Evolutionary conservation across 163 green algal species (phyloP).

Genomic region (Coccomyxa subellipsoidea): DNA sequence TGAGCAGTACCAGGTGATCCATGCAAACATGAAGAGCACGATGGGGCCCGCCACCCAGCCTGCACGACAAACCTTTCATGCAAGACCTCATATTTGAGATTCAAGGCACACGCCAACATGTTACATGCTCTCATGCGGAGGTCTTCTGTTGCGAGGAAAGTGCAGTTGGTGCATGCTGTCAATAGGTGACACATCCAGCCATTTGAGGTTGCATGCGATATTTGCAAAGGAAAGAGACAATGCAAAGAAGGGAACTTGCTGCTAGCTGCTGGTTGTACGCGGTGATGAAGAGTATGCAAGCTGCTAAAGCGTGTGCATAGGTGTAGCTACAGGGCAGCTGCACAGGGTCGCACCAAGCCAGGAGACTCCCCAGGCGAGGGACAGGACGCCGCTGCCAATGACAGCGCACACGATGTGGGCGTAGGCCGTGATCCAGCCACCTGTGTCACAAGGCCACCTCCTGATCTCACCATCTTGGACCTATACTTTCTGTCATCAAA

Average conservation of each 20-base stretch:
- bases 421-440: constrained; percentile 20
- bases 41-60: constrained; percentile 36
- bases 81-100: neutral
- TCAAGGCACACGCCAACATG: too few species aligned
- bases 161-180: too few species aligned
- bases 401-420: constrained; percentile 32
- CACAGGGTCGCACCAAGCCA: neutral
- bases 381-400: constrained; percentile 34
- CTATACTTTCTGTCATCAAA: too few species aligned
- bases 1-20: constrained; percentile 27
- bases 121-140: too few species aligned
- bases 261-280: too few species aligned
- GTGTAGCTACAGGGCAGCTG: neutral
- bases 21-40: constrained; percentile 37
- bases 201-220: neutral
- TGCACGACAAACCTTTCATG: neutral
- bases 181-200: neutral
- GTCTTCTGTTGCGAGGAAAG: too few species aligned
- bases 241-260: too few species aligned
- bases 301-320: too few species aligned
- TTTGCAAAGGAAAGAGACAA: neutral
- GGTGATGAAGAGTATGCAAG: too few species aligned
- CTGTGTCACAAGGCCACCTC: constrained; percentile 13
- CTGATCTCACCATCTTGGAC: too few species aligned
- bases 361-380: constrained; percentile 17